Percentiles rank a stretch among this genome's conserved stretches.
These are phyloP conservation scores for Entrophospora sp. DNA, from an alignment of 192 early-diverging fungal genomes.

Conservation along the genomic window DNA sequence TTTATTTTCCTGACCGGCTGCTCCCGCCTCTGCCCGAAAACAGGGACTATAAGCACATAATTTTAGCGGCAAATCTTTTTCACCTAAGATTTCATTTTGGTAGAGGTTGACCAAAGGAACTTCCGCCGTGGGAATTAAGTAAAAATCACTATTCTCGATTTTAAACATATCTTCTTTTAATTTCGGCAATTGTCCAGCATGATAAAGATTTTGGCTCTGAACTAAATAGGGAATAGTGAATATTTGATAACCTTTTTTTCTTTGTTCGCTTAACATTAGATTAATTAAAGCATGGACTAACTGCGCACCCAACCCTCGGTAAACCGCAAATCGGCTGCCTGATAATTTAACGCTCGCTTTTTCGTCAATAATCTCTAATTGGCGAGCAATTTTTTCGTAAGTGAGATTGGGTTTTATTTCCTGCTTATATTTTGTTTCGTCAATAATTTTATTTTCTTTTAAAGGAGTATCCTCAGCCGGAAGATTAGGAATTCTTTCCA, in stretches of 20 bases:
- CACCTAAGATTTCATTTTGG: not conserved
- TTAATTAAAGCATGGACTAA: not conserved
- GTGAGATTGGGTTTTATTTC: not conserved
- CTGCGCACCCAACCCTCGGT: not conserved
- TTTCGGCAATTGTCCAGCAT: not conserved
- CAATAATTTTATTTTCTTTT: constrained; percentile 3
- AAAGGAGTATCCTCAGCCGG: not conserved
- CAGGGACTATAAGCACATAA: constrained; percentile 14
- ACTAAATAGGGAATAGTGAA: not conserved
- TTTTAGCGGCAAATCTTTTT: not conserved
- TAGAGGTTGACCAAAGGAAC: not conserved
- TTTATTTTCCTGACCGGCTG: constrained; percentile 9
- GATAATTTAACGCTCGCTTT: not conserved
- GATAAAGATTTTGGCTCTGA: not conserved
- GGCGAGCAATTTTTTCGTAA: not conserved
- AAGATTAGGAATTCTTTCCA: constrained; percentile 5
- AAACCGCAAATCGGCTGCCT: constrained; percentile 1
- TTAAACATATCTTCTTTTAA: not conserved
- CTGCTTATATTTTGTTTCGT: not conserved
- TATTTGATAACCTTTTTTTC: not conserved
- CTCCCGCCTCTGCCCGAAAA: not conserved
- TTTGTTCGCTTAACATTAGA: not conserved
- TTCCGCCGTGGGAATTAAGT: not conserved
- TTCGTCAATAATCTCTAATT: not conserved
- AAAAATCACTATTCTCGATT: not conserved